Evolutionary conservation across 805 yeast species (phyloP).

Genomic region (Kodamaea fukazawae): DNA sequence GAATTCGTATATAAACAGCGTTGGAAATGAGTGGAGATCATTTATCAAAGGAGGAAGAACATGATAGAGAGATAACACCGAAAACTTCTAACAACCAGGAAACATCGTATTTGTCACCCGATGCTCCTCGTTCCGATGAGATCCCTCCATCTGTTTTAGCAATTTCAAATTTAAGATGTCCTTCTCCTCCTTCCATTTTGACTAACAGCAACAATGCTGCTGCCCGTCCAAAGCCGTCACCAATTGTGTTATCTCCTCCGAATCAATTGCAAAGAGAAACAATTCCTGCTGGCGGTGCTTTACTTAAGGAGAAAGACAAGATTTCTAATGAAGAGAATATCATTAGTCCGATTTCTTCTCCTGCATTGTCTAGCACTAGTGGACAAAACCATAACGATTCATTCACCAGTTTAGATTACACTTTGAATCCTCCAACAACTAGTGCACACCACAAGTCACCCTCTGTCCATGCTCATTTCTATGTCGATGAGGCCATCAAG

Average conservation of each 20-base stretch:
- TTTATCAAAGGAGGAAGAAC: too few relatives aligned
- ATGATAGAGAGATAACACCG: too few relatives aligned
- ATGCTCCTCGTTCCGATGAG: slow-evolving; percentile 10
- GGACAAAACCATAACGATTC: slow-evolving; percentile 17
- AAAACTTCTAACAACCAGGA: too few relatives aligned
- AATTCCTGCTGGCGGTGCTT: slow-evolving; percentile 47
- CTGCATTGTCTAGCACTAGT: not conserved
- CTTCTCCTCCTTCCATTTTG: slow-evolving; percentile 72
- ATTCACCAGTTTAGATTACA: slow-evolving; percentile 23
- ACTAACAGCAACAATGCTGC: slow-evolving; percentile 17
- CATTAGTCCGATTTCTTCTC: slow-evolving; percentile 1
- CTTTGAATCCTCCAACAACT: slow-evolving; percentile 29
- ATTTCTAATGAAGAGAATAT: not conserved
- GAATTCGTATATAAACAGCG: too few relatives aligned
- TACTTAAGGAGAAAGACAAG: slow-evolving; percentile 27
- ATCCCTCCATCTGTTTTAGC: slow-evolving; percentile 55
- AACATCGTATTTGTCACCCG: not conserved
- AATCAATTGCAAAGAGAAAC: slow-evolving; percentile 21
- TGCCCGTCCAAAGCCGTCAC: slow-evolving; percentile 6
- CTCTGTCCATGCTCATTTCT: slow-evolving; percentile 78
- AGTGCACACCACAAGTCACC: slow-evolving; percentile 50
- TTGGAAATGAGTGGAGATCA: too few relatives aligned
- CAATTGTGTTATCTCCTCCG: slow-evolving; percentile 6
- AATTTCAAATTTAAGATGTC: slow-evolving; percentile 57
- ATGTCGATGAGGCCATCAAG: slow-evolving; percentile 64